Evolutionary conservation across 129 eudicot species (phyloP).

Genomic region (Calendula officinalis): DNA sequence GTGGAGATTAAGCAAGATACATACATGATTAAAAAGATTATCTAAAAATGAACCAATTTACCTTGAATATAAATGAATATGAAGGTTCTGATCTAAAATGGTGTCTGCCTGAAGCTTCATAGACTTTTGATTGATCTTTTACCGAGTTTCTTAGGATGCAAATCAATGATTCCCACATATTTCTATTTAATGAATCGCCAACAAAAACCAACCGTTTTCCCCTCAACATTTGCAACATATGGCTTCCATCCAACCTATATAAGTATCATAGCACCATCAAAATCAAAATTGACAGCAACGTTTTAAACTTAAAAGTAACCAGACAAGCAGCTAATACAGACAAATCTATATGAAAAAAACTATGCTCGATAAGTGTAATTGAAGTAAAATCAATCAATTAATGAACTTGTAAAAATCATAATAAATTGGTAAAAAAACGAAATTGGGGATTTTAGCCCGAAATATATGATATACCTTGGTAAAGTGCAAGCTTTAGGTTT

Average conservation of each 20-base stretch:
- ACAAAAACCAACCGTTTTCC: slow-evolving; percentile 60
- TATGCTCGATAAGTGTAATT: too few species aligned
- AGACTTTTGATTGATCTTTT: slow-evolving; percentile 42
- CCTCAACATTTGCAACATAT: slow-evolving; percentile 51
- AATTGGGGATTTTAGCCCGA: too few species aligned
- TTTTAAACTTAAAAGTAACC: neutral
- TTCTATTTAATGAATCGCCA: slow-evolving; percentile 63
- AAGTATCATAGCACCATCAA: slow-evolving; percentile 8
- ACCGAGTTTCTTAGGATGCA: slow-evolving; percentile 47
- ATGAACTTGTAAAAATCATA: too few species aligned
- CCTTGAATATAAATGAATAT: slow-evolving; percentile 49
- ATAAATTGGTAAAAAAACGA: too few species aligned
- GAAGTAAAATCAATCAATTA: too few species aligned
- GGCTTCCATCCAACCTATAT: slow-evolving; percentile 49
- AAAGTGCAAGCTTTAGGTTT: slow-evolving; percentile 65
- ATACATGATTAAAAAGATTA: neutral
- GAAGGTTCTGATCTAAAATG: slow-evolving; percentile 50
- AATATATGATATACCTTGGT: slow-evolving; percentile 46
- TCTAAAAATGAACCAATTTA: neutral
- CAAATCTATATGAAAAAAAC: too few species aligned
- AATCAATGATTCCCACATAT: slow-evolving; percentile 67
- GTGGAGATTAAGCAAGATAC: neutral
- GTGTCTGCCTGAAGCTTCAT: slow-evolving; percentile 57
- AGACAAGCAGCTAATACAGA: slow-evolving; percentile 4
- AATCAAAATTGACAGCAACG: neutral